A percentile compares a stretch with the other conserved stretches of the same genome.
These are phyloP conservation scores for Penstemon davidsonii DNA, from an alignment of 257 asterid species.

Conservation along the genomic window DNA sequence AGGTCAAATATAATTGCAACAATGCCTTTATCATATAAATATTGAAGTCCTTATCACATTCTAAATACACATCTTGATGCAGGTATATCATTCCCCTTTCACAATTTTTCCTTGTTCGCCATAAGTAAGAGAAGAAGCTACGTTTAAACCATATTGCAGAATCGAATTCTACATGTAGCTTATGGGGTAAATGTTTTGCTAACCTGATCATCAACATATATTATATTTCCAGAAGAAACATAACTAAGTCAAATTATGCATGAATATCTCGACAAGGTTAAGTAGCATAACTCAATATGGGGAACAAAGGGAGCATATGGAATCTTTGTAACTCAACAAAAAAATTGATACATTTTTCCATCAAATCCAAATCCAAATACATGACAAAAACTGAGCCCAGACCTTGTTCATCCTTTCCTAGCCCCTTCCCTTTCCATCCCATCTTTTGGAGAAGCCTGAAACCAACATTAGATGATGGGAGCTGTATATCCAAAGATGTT, in stretches of 20 bases:
- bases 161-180: not conserved
- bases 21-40: no score
- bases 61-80: not conserved
- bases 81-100: not conserved
- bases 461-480: conserved; percentile 81
- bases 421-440: conserved; percentile 99
- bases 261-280: not conserved
- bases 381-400: conserved; percentile 4
- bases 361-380: not conserved
- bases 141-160: not conserved
- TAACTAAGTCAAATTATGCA: not conserved
- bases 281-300: not conserved
- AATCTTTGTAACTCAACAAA: not conserved
- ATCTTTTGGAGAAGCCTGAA: conserved; percentile 95
- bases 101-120: no score
- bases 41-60: no score
- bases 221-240: not conserved
- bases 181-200: not conserved
- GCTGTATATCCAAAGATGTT: conserved; percentile 81
- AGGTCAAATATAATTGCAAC: not conserved
- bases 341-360: not conserved
- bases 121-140: not conserved
- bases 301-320: not conserved
- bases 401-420: conserved; percentile 99
- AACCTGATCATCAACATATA: not conserved